Evolutionary conservation across 1,139 yeast genomes (phyloP), one percentile per base, ranked within the genome.

Genomic region (Blastobotrys arbuscula): DNA sequence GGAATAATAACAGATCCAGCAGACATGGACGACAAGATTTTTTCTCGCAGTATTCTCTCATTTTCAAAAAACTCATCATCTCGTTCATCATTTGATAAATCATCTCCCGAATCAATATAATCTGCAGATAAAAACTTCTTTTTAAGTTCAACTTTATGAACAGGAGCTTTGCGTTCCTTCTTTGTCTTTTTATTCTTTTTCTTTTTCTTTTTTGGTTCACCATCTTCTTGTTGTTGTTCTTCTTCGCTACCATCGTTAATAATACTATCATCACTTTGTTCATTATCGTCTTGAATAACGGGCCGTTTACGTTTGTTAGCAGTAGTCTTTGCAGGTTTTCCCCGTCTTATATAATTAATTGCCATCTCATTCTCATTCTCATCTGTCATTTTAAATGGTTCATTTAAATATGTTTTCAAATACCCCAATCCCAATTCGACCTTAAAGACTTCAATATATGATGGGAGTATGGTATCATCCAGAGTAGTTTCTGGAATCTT

Each of bases 101-200:
- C 88, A 59, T 83, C 90, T 0, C 86, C 81, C 47, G 76, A 82
- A 50, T 72, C 71, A 40, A 84, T 76, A 56, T 68, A 79, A 53
- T 78, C 82, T 2, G 81, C 43, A 42, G 61, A 57, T 48, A 57
- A 57, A 44, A 50, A 50, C 18, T 44, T 43, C 48, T 34, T 42
- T n/a, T 20, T 35, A 10, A 33, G 34, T n/a, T 19, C 35, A 13
- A 31, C 34, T 18, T 15, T 28, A 7, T 15, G 23, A 15, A n/a
- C 33, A 10, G 28, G 19, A 7, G 40, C n/a, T 18, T 39, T 34
- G 18, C 36, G 38, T 23, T 30, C 47, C 18, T 40, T 39, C 19
- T 57, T 55, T 12, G 38, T 38, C 35, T 48, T 24, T 23, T 23
- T 28, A 19, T 20, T 5, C 10, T 18, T 31, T 2, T 13, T 20